Percentiles rank a stretch among this genome's conserved stretches.
Evolutionary conservation across 805 yeast genomes (phyloP).

Genomic region (Wickerhamiella sorbophila): DNA sequence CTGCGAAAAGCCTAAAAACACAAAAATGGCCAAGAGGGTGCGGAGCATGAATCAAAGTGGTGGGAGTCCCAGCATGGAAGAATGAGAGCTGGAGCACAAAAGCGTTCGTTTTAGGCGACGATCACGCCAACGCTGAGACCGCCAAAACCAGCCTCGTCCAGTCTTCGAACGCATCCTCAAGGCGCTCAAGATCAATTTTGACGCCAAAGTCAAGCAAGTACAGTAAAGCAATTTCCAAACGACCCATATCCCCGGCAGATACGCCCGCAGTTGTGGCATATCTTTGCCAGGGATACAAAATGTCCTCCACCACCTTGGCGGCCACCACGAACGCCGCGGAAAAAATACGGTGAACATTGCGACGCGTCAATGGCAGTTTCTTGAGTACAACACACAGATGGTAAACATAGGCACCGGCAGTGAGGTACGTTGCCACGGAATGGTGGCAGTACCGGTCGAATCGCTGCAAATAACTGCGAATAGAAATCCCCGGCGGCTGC

Average conservation of each 20-base stretch:
- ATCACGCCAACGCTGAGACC: neutral
- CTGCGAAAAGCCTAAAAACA: no score
- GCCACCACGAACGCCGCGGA: conserved; percentile 34
- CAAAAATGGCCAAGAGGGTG: no score
- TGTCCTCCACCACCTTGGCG: conserved; percentile 36
- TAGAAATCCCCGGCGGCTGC: conserved; percentile 18
- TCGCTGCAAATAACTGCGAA: conserved; percentile 24
- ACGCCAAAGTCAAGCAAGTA: conserved; percentile 37
- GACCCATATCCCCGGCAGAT: conserved; percentile 30
- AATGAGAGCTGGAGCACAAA: no score
- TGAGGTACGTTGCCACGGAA: conserved; percentile 27
- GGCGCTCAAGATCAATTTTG: conserved; percentile 27
- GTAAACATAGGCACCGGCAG: conserved; percentile 26
- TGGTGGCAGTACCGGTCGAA: conserved; percentile 29
- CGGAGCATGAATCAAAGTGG: no score
- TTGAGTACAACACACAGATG: conserved; percentile 22
- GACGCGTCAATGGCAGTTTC: conserved; percentile 24
- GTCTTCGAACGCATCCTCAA: conserved; percentile 24
- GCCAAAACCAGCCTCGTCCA: conserved; percentile 6
- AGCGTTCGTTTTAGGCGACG: no score
- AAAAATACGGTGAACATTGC: conserved; percentile 31
- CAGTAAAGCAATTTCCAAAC: conserved; percentile 37
- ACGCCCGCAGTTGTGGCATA: conserved; percentile 37
- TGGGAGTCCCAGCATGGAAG: no score
- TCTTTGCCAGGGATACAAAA: conserved; percentile 32